Conservation (phyloP, 768 basidiomycete species). For the Pluteus cervinus region DNA sequence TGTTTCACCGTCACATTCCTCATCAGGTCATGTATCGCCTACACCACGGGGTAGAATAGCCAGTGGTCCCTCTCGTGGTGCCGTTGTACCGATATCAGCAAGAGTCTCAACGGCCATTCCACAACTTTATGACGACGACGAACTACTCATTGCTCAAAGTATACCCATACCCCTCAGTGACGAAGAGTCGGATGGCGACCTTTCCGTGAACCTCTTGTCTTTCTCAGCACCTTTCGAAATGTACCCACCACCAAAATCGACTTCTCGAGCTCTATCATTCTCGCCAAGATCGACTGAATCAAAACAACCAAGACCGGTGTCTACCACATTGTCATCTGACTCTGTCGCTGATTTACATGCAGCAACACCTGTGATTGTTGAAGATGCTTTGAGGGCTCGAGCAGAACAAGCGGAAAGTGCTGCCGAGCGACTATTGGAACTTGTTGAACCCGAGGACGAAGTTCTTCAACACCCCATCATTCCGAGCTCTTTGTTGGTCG, state of each 20-base stretch:
- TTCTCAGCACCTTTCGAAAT: constrained; percentile 66
- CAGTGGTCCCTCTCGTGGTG: constrained; percentile 14
- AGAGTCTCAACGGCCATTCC: constrained; percentile 40
- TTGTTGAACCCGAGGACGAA: constrained; percentile 76
- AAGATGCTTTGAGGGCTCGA: constrained; percentile 80
- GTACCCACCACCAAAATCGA: constrained; percentile 29
- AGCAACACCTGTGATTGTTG: constrained; percentile 54
- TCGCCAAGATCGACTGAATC: constrained; percentile 51
- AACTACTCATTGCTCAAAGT: constrained; percentile 61
- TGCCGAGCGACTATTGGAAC: constrained; percentile 80
- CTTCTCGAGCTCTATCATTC: constrained; percentile 39
- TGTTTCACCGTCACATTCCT: constrained; percentile 26
- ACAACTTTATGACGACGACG: constrained; percentile 43
- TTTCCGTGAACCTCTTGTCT: constrained; percentile 58
- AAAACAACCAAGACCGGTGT: constrained; percentile 40
- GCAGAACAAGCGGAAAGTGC: constrained; percentile 94
- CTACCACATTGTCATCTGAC: constrained; percentile 58
- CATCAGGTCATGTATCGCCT: constrained; percentile 23
- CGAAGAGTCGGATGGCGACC: constrained; percentile 62
- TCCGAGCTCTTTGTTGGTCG: constrained; percentile 47
- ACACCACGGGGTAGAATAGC: constrained; percentile 21
- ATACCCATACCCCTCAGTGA: constrained; percentile 75
- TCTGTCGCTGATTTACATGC: constrained; percentile 31
- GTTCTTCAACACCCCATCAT: constrained; percentile 43
- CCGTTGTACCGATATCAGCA: constrained; percentile 27